Conservation (phyloP, 2,329 filamentous ascomycete species). For the Colletotrichum camelliae region DNA sequence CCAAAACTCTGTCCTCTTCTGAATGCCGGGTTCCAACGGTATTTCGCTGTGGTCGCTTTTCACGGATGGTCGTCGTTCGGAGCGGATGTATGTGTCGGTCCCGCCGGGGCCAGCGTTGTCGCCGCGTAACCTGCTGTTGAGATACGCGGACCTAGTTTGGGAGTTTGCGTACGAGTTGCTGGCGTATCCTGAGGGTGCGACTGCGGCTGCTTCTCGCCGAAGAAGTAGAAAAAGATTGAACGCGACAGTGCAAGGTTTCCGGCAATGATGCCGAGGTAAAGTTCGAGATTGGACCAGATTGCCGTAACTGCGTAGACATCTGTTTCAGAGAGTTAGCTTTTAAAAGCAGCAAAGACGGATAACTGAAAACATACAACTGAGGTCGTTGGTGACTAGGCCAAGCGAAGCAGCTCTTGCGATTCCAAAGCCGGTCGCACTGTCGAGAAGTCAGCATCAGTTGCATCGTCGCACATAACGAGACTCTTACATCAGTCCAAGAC, state of each 20-base stretch:
- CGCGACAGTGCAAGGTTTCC: constrained; percentile 32
- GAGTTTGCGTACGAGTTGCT: constrained; percentile 5
- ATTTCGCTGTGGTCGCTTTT: constrained; percentile 27
- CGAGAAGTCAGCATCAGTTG: not conserved
- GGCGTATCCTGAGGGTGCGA: not conserved
- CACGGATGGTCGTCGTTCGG: constrained; percentile 1
- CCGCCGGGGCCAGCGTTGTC: constrained; percentile 5
- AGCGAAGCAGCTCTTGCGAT: constrained; percentile 29
- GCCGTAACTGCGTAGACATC: constrained; percentile 37
- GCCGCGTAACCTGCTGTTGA: constrained; percentile 19
- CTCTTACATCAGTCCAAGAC: constrained; percentile 31
- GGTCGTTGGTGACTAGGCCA: constrained; percentile 25
- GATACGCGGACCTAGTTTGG: constrained; percentile 9
- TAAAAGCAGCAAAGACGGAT: fast-evolving
- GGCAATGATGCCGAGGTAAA: constrained; percentile 41
- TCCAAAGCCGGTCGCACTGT: constrained; percentile 30
- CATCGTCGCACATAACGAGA: too few relatives aligned
- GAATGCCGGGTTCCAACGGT: constrained; percentile 22
- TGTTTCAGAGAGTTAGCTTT: constrained; percentile 15
- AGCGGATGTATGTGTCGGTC: constrained; percentile 16
- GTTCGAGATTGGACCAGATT: constrained; percentile 43
- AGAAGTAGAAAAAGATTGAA: constrained; percentile 28
- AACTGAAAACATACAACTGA: constrained; percentile 26
- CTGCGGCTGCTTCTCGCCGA: constrained; percentile 4
- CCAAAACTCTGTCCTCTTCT: constrained; percentile 26